phyloP scores from a whole-genome alignment of 2,329 filamentous ascomycete species.

The Cryphonectria nitschkei region DNA sequence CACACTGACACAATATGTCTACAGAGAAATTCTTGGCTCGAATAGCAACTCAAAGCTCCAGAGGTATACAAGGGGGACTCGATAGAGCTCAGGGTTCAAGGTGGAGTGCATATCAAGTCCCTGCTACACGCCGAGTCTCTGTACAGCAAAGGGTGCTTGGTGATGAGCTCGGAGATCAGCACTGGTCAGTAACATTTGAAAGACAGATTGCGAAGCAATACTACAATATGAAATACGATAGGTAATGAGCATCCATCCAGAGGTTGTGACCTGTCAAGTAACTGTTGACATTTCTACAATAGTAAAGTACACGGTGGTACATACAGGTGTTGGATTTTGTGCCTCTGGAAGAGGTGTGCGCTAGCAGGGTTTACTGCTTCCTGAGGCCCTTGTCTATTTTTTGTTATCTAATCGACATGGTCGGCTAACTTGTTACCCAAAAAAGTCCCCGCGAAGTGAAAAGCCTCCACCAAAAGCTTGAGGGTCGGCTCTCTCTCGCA shows the following conservation, averaged over 20 bases:
- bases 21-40: background rate
- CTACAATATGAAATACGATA: background rate
- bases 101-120: background rate
- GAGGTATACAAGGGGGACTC: background rate
- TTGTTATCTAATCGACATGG: conserved; percentile 26
- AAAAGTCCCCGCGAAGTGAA: conserved; percentile 21
- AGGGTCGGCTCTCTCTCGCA: background rate
- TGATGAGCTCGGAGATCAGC: background rate
- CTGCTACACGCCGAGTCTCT: background rate
- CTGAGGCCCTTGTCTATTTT: background rate
- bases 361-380: background rate
- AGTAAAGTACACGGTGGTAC: too few relatives aligned
- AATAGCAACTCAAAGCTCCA: background rate
- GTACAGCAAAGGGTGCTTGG: background rate
- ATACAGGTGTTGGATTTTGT: background rate
- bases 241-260: background rate
- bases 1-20: background rate
- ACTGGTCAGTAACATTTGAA: background rate
- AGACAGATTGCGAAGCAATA: background rate
- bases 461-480: conserved; percentile 16
- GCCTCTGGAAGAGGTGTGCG: background rate
- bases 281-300: background rate
- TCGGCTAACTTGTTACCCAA: conserved; percentile 10
- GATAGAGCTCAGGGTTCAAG: background rate
- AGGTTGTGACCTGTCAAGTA: background rate